Evolutionary conservation across 345 rosid species (phyloP), one percentile per base, ranked within the genome.

Genomic region (Linum usitatissimum): DNA sequence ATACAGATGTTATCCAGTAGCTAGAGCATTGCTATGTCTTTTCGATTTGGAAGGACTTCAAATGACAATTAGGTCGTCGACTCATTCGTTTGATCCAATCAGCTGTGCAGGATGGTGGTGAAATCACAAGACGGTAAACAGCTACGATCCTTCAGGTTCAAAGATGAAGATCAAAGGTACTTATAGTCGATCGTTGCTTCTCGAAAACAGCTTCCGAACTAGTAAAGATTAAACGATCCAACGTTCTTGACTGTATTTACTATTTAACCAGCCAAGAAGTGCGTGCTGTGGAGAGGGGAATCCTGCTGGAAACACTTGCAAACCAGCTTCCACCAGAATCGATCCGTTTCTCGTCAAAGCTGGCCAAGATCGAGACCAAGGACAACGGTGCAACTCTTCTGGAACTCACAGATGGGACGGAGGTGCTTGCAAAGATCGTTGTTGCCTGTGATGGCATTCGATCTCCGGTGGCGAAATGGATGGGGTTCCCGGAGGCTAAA

Each of bases 91-190:
- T 34, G 38, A 34, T 34, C 38, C 64, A 63, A 79, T 81, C 96
- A 84, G 84, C 91, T 67, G 80, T 80, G 89, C 96, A 89, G 98
- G 93, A 89, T 92, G 85, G 83, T 73, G 59, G 73, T 89, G 65
- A 87, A 83, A 79, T 74, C 93, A 9, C 91, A 74, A 60, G 89
- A 87, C 79, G 98, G 98, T 71, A 83, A 73, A 63, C 83, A 87
- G 79, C 90, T 86, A 49, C 95, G 90, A 28, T 82, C 96, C 19
- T 89, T 92, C 78, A 64, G 15, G 70, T 92, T 92, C 76, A 89
- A 81, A 78, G 98, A 92, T 38, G 98, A 85, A 76, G 98, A 92
- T 76, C 73, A 68, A 71, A 84, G 89, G 96, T 89, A 72, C 5
- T 42, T 6, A n/a, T 20, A 0, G 15, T 48, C 42, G 21, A 30